Evolutionary conservation across 495 filamentous ascomycete species (phyloP), one percentile per base, ranked within the genome.

Genomic region (Hyphodiscus hymeniophilus): DNA sequence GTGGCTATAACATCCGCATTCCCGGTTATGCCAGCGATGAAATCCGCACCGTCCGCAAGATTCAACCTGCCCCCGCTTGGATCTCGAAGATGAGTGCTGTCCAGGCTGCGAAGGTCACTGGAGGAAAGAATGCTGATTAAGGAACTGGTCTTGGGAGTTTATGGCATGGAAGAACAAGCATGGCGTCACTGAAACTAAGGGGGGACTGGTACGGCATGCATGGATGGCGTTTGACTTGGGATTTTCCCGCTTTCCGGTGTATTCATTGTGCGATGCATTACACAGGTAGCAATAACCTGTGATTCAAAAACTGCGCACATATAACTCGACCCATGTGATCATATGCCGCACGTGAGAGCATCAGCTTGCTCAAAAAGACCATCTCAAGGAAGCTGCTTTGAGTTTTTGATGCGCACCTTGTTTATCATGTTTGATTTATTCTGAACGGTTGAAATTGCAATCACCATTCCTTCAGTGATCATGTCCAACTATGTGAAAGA

Each of bases 1-100:
- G 94, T 47, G 90, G 89, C 62, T 96, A 94, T 77, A 96, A 97
- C 66, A 97, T 97, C 69, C 86, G 92, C 47, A 87, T 96, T 48
- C 94, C 92, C 0, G 92, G 92, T 28, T 96, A 94, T 66, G 81
- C 88, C 4, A 85, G 86, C 23, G 92, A 98, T 58, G 92, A 98
- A 66, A 76, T 95, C 49, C 80, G 92, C 46, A 96, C 88, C 2
- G 90, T 96, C 17, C 81, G 88, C 59, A 95, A 95, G 66, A 81
- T 91, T 20, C 83, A 89, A 62, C 92, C 92, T 4, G 79, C 87
- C 39, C 72, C 79, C 38, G 82, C 76, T 21, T 97, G 92, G 87
- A 87, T 89, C 45, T 81, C 85, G 57, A 98, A 98, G 74, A 91
- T 98, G 81, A 87, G 87, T 51, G 91, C 91, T 7, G 80, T 98